Evolutionary conservation across 352 stramenopile species (phyloP).

Genomic region (Pythium oligandrum): DNA sequence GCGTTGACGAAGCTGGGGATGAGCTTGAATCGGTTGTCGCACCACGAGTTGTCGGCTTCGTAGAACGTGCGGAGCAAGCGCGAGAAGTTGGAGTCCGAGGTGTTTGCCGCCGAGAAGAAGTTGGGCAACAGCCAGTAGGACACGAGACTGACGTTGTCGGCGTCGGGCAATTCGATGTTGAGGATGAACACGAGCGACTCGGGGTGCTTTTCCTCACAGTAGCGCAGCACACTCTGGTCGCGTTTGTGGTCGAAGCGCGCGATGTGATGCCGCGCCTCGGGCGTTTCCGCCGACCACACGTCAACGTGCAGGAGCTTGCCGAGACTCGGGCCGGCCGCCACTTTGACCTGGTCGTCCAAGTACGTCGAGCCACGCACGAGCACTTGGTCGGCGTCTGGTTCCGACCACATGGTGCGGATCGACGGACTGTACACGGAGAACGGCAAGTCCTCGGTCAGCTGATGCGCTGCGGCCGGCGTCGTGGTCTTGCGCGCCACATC

Average conservation of each 20-base stretch:
- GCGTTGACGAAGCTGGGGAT: conserved; percentile 84
- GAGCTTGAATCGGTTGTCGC: conserved; percentile 83
- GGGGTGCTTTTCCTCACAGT: conserved; percentile 36
- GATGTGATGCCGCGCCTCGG: conserved; percentile 47
- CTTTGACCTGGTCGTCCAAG: conserved; percentile 51
- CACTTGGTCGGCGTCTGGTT: conserved; percentile 43
- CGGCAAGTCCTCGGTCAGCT: conserved; percentile 10
- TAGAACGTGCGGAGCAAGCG: conserved; percentile 52
- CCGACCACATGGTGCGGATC: conserved; percentile 56
- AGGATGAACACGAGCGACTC: conserved; percentile 80
- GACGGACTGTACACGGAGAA: conserved; percentile 26
- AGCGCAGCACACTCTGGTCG: conserved; percentile 41
- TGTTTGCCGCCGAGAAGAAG: conserved; percentile 4
- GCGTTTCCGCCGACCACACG: conserved; percentile 41
- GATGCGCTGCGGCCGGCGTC: neutral
- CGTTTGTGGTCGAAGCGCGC: conserved; percentile 40
- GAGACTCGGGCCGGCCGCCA: conserved; percentile 8
- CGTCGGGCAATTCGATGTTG: conserved; percentile 78
- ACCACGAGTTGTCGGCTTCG: conserved; percentile 40
- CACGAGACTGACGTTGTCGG: conserved; percentile 66
- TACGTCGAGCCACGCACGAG: conserved; percentile 56
- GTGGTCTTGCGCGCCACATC: conserved; percentile 10
- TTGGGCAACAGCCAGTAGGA: conserved; percentile 66
- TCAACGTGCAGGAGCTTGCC: conserved; percentile 65
- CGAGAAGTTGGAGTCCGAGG: conserved; percentile 37